phyloP scores from a whole-genome alignment of 2,329 filamentous ascomycete species.

The Xylariaceae sp. region DNA sequence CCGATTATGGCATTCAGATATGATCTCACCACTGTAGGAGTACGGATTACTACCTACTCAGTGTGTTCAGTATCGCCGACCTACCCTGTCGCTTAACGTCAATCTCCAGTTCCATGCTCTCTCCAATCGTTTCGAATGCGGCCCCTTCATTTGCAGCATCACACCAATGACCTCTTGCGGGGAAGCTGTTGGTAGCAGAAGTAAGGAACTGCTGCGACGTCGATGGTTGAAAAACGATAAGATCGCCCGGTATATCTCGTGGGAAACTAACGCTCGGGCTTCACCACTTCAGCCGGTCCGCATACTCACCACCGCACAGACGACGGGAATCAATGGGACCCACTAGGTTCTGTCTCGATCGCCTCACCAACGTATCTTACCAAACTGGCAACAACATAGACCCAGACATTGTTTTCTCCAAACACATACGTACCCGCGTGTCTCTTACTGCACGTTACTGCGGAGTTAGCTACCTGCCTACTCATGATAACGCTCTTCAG shows the following conservation, averaged over 20 bases:
- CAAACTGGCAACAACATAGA: background rate
- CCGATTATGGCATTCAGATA: background rate
- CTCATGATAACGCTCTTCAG: background rate
- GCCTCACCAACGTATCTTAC: conserved; percentile 3
- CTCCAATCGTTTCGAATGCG: background rate
- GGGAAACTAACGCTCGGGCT: conserved; percentile 7
- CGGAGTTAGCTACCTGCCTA: background rate
- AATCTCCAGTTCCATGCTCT: background rate
- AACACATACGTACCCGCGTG: background rate
- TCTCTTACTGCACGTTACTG: background rate
- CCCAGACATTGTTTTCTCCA: background rate
- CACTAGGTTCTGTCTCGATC: background rate
- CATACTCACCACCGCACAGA: background rate
- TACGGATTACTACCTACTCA: background rate
- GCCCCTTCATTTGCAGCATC: background rate
- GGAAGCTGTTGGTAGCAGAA: background rate
- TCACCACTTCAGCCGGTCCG: conserved; percentile 10
- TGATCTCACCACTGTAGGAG: background rate
- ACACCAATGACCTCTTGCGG: background rate
- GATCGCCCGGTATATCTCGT: conserved; percentile 9
- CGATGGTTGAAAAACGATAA: conserved; percentile 3
- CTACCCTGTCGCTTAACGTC: background rate
- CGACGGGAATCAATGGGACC: too few relatives aligned
- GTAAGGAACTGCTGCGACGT: background rate
- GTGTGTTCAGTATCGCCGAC: background rate